Evolutionary conservation across 2,329 filamentous ascomycete species (phyloP).

Genomic region (Colletotrichum falcatum): DNA sequence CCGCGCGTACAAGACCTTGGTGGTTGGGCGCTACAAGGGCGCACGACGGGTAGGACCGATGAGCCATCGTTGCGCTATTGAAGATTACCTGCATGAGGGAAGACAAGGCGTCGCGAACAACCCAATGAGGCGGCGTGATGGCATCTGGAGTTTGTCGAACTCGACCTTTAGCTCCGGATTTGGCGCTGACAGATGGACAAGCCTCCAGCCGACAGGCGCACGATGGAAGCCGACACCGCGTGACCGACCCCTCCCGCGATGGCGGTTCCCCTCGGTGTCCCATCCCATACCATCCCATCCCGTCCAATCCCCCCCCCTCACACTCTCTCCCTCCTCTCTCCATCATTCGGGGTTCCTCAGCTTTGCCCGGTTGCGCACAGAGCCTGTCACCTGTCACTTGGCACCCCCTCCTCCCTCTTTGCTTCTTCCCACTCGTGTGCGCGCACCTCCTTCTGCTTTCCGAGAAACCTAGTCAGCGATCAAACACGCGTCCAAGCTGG

Average conservation of each 20-base stretch:
- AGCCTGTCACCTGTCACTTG: neutral
- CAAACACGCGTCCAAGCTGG: slow-evolving; percentile 8
- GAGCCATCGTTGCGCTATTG: slow-evolving; percentile 27
- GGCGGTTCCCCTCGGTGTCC: slow-evolving; percentile 33
- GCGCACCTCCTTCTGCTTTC: neutral
- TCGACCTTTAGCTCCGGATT: slow-evolving; percentile 27
- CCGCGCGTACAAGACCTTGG: slow-evolving; percentile 20
- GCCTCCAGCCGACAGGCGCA: slow-evolving; percentile 7
- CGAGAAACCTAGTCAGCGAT: slow-evolving; percentile 4
- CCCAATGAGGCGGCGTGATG: slow-evolving; percentile 31
- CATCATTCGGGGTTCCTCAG: neutral
- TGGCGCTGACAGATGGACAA: slow-evolving; percentile 6
- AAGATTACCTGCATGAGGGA: slow-evolving; percentile 37
- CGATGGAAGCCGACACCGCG: slow-evolving; percentile 20
- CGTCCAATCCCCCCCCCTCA: too few species aligned
- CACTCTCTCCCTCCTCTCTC: neutral
- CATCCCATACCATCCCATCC: too few species aligned
- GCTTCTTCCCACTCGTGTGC: neutral
- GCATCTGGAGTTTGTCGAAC: slow-evolving; percentile 11
- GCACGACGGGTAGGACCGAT: slow-evolving; percentile 18
- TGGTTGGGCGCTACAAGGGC: slow-evolving; percentile 17
- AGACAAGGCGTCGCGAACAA: slow-evolving; percentile 25
- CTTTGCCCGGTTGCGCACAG: slow-evolving; percentile 9
- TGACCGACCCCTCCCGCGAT: slow-evolving; percentile 30
- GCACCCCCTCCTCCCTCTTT: neutral